phyloP scores from a whole-genome alignment of 345 rosid genomes.

The Brassica cretica region DNA sequence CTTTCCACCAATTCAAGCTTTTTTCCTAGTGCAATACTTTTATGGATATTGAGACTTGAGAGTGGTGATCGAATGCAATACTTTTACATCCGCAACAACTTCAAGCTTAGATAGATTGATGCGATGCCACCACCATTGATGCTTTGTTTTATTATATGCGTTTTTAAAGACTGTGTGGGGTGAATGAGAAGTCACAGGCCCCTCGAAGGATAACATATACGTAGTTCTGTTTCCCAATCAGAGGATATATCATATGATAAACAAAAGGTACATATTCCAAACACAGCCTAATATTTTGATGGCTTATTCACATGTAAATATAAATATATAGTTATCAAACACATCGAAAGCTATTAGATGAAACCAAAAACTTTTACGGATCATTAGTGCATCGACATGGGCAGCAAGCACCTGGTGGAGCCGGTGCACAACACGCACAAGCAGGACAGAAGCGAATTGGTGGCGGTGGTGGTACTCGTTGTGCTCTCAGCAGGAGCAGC shows the following conservation, averaged over 20 bases:
- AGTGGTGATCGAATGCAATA: constrained; percentile 3
- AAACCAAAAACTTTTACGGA: not conserved
- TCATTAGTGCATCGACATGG: constrained; percentile 18
- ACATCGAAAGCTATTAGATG: not conserved
- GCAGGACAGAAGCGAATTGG: constrained; percentile 4
- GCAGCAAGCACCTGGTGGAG: constrained; percentile 27
- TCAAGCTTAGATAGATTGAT: not conserved
- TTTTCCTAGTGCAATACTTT: not conserved
- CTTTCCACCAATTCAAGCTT: not conserved
- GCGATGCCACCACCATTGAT: not conserved
- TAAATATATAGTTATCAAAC: not conserved
- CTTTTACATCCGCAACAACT: constrained; percentile 23
- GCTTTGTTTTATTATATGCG: not conserved
- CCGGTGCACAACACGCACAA: constrained; percentile 34
- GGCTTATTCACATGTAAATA: not conserved
- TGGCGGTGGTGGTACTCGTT: not conserved
- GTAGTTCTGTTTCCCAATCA: too few relatives aligned
- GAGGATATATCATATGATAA: not conserved
- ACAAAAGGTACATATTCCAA: not conserved
- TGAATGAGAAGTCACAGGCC: not conserved
- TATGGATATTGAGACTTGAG: constrained; percentile 24
- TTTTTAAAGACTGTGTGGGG: not conserved
- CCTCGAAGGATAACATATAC: not conserved
- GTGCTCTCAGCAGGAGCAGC: not conserved
- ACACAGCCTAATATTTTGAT: not conserved